Evolutionary conservation across 177 flowering plant species (phyloP), one percentile per base, ranked within the genome.

Genomic region (Vitis hybrid): DNA sequence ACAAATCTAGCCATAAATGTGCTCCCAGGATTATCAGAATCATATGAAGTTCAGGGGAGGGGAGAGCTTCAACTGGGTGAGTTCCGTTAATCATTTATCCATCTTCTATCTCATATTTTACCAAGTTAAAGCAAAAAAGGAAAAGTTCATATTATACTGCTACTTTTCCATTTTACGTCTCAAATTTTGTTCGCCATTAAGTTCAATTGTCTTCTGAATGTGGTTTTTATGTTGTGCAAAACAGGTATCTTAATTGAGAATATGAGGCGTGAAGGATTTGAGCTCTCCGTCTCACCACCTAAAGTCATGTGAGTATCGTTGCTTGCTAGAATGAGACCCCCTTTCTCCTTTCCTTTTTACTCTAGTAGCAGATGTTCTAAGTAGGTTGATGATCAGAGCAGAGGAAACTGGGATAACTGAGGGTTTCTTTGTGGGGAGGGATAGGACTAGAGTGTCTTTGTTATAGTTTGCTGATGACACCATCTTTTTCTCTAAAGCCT

Each of bases 241-340:
- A 74, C 85, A 96, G 99, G 99, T 73, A 93, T 96, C 69, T 81
- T 96, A 78, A 92, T 93, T 72, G 99, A 96, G 90, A 96, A 96
- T 73, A 96, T 96, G 98, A 89, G 99, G 84, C 98, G 98, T 67
- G 99, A 96, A 84, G 96, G 97, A 60, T 96, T 92, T 82, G 98
- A 96, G 85, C 89, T 96, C 3, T 96, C 99, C 69, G 93, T 96
- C 70, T 96, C 99, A 64, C 99, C 99, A 51, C 99, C 99, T 27
- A 90, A 82, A 91, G 99, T 96, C 81, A 96, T 96, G 99, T 96
- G 85, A 85, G 96, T 81, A 40, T 75, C 64, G 56, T 65, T 19
- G n/a, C 48, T 50, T 58, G 30, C 64, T 65, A 48, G 46, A 62
- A 18, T 58, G 6, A 27, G 32, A 4, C 24, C 24, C 24, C 24